Percentiles rank a stretch among this genome's conserved stretches.
Evolutionary conservation across 495 filamentous ascomycete species (phyloP).

Genomic region (Hyphodiscus hymeniophilus): DNA sequence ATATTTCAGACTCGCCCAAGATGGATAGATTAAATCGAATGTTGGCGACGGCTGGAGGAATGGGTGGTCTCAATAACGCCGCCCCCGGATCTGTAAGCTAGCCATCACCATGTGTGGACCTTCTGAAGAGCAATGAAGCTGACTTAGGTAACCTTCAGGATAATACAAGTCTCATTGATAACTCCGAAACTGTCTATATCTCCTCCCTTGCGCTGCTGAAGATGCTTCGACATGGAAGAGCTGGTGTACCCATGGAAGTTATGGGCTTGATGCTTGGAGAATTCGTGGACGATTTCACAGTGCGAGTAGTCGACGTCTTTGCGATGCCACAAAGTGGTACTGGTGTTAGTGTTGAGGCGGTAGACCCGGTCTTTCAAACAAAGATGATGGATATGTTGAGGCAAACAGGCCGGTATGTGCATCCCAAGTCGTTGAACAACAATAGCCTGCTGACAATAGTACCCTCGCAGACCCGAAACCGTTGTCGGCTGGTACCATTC

Average conservation of each 20-base stretch:
- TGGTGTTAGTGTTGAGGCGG: conserved; percentile 95
- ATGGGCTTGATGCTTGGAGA: conserved; percentile 99
- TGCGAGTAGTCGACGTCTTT: conserved; percentile 95
- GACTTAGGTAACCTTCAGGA: conserved; percentile 44
- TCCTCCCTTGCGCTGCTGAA: conserved; percentile 95
- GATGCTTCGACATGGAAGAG: conserved; percentile 95
- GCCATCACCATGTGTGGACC: conserved; percentile 11
- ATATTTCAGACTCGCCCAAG: conserved; percentile 5
- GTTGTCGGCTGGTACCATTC: conserved; percentile 99
- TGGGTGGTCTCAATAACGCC: conserved; percentile 59
- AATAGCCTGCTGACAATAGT: conserved; percentile 10
- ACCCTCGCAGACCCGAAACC: conserved; percentile 67
- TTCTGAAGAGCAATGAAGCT: conserved; percentile 8
- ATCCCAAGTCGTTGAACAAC: background rate
- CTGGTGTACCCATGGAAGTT: conserved; percentile 98
- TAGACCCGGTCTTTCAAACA: conserved; percentile 96
- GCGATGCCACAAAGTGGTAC: conserved; percentile 99
- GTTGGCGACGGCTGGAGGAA: conserved; percentile 69
- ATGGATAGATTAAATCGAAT: conserved; percentile 88
- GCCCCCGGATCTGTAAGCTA: conserved; percentile 69
- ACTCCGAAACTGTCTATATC: conserved; percentile 99
- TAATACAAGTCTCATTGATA: conserved; percentile 83
- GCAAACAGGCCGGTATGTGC: conserved; percentile 85
- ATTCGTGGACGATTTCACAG: conserved; percentile 98
- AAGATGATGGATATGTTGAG: conserved; percentile 99